phyloP scores from a whole-genome alignment of 192 early-diverging fungal species.

The Polychytrium aggregatum region DNA sequence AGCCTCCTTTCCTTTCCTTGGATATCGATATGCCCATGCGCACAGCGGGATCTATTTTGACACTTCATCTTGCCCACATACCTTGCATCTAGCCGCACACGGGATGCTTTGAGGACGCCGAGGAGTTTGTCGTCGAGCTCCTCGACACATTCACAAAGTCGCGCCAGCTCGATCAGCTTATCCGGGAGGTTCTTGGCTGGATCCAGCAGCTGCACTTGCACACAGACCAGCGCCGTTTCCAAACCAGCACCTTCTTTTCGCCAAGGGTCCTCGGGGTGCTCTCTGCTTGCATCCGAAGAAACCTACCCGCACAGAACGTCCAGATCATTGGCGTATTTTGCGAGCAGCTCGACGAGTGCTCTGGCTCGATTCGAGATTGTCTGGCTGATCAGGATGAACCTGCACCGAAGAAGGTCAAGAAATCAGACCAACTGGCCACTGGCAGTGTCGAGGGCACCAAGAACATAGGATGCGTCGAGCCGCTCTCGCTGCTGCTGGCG shows the following conservation, averaged over 20 bases:
- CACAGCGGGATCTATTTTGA: too few species aligned
- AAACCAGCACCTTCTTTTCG: slow-evolving; percentile 1
- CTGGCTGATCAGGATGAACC: not conserved
- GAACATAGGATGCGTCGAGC: not conserved
- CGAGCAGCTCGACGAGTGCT: not conserved
- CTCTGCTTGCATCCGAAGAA: not conserved
- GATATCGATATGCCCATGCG: too few species aligned
- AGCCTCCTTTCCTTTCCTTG: too few species aligned
- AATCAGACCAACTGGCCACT: not conserved
- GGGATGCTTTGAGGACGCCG: not conserved
- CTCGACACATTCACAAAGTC: slow-evolving; percentile 11
- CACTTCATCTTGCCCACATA: too few species aligned
- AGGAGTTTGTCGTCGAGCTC: slow-evolving; percentile 3
- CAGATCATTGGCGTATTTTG: not conserved
- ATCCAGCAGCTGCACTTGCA: not conserved
- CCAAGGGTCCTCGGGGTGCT: not conserved
- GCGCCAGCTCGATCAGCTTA: slow-evolving; percentile 8
- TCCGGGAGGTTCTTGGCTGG: not conserved
- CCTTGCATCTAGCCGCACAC: not conserved
- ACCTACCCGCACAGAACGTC: not conserved
- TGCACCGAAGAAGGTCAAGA: slow-evolving; percentile 5
- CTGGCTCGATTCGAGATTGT: not conserved
- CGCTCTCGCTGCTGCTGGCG: slow-evolving; percentile 3
- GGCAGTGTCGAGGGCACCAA: not conserved
- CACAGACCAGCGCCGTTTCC: not conserved